phyloP scores from a whole-genome alignment of 176 grass and related monocot genomes.

The Cenchrus americanus region DNA sequence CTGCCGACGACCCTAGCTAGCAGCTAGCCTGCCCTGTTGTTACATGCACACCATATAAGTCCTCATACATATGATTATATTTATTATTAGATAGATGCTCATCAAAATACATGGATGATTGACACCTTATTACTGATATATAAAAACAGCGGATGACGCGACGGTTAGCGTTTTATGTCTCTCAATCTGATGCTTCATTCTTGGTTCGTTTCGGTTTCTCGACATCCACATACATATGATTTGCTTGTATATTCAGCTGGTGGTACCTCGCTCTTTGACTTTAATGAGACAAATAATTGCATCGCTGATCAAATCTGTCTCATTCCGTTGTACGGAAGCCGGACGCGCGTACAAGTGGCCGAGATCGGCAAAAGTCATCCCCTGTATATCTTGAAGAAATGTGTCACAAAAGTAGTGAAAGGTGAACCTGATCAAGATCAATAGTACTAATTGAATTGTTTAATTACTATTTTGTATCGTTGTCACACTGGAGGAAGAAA shows the following conservation, averaged over 20 bases:
- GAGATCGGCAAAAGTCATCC: background rate
- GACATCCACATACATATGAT: background rate
- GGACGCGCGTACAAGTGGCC: background rate
- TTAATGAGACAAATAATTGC: background rate
- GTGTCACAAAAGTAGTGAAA: background rate
- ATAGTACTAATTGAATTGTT: background rate
- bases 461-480: background rate
- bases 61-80: no score
- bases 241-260: background rate
- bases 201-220: background rate
- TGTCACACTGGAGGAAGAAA: no score
- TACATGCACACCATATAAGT: background rate
- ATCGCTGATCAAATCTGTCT: background rate
- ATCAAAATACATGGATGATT: constrained; percentile 1
- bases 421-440: background rate
- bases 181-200: background rate
- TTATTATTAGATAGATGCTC: background rate
- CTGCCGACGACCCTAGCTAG: background rate
- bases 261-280: background rate
- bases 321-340: background rate
- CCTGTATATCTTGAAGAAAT: background rate
- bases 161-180: background rate
- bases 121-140: background rate
- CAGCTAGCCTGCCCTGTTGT: background rate
- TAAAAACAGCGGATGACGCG: no score